A percentile compares a stretch with the other conserved stretches of the same genome.
These are phyloP conservation scores for Dipodascus albidus DNA, from an alignment of 805 yeast genomes.

Conservation along the genomic window DNA sequence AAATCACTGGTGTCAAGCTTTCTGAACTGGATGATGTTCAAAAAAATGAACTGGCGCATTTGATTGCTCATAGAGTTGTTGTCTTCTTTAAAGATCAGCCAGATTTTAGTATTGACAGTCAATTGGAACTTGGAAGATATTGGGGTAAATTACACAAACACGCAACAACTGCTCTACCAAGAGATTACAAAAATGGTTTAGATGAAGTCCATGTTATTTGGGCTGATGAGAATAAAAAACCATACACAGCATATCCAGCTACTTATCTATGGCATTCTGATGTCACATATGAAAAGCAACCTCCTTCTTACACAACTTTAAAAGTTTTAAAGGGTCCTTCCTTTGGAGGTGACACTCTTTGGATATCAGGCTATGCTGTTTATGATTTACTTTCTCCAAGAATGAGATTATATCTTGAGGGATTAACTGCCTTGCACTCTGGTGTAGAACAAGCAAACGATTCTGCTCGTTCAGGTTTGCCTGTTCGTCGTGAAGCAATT, in stretches of 20 bases:
- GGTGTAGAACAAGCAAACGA: slow-evolving; percentile 50
- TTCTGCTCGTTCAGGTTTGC: slow-evolving; percentile 44
- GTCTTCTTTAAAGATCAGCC: slow-evolving; percentile 39
- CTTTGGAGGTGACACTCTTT: slow-evolving; percentile 46
- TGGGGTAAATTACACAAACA: slow-evolving; percentile 50
- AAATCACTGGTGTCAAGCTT: slow-evolving; percentile 39
- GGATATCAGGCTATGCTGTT: slow-evolving; percentile 48
- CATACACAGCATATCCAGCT: slow-evolving; percentile 20
- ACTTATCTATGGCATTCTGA: slow-evolving; percentile 54
- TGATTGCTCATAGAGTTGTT: slow-evolving; percentile 37
- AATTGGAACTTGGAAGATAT: slow-evolving; percentile 52
- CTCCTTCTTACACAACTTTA: slow-evolving; percentile 44
- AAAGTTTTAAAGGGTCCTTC: slow-evolving; percentile 22
- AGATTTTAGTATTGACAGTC: slow-evolving; percentile 47
- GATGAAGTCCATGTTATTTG: slow-evolving; percentile 24
- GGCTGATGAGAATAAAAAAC: slow-evolving; percentile 17
- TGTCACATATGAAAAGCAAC: slow-evolving; percentile 62
- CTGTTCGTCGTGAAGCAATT: slow-evolving; percentile 54
- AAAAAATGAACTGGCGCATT: slow-evolving; percentile 36
- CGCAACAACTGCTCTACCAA: slow-evolving; percentile 29
- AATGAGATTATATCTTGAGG: slow-evolving; percentile 39
- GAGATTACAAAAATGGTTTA: slow-evolving; percentile 46
- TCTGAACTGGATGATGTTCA: slow-evolving; percentile 31
- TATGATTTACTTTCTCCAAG: slow-evolving; percentile 45
- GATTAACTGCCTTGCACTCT: slow-evolving; percentile 54